A percentile compares a stretch with the other conserved stretches of the same genome.
These are phyloP conservation scores for Solanum hybrid DNA, from an alignment of 305 asterid genomes.

Conservation along the genomic window DNA sequence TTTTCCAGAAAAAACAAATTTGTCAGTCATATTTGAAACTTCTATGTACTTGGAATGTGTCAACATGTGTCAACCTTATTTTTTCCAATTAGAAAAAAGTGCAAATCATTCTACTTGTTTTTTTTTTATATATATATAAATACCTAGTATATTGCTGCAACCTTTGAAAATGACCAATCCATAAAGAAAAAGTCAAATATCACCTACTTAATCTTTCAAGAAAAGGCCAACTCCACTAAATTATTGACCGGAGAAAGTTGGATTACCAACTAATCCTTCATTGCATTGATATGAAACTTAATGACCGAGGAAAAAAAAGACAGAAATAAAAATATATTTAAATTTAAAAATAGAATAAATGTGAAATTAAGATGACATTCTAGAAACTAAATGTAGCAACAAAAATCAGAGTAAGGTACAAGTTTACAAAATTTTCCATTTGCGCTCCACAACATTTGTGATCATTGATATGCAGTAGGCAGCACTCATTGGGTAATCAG, in stretches of 20 bases:
- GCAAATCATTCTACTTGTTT: not conserved
- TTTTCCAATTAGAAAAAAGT: not conserved
- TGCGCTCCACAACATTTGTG: constrained; percentile 42
- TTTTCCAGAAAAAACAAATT: not conserved
- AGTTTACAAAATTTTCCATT: constrained; percentile 46
- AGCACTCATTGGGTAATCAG: constrained; percentile 58
- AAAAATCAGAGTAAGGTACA: not conserved
- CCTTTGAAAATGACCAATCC: not conserved
- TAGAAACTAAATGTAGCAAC: not conserved
- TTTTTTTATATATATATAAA: not conserved
- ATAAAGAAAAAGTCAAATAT: not conserved
- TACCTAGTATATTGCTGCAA: not conserved
- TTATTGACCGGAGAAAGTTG: not conserved
- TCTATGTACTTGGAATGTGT: not conserved
- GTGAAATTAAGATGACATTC: not conserved
- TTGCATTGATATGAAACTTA: not conserved
- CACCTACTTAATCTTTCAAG: not conserved
- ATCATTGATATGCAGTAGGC: constrained; percentile 58
- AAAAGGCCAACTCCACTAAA: not conserved
- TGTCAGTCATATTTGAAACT: not conserved
- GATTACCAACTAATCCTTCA: not conserved
- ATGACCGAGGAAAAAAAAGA: not conserved
- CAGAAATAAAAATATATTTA: not conserved
- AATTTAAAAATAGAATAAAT: not conserved
- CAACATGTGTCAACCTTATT: not conserved